Percentiles rank a stretch among this genome's conserved stretches.
These are phyloP conservation scores for Vanilla planifolia DNA, from an alignment of 106 monocot species.

Conservation along the genomic window DNA sequence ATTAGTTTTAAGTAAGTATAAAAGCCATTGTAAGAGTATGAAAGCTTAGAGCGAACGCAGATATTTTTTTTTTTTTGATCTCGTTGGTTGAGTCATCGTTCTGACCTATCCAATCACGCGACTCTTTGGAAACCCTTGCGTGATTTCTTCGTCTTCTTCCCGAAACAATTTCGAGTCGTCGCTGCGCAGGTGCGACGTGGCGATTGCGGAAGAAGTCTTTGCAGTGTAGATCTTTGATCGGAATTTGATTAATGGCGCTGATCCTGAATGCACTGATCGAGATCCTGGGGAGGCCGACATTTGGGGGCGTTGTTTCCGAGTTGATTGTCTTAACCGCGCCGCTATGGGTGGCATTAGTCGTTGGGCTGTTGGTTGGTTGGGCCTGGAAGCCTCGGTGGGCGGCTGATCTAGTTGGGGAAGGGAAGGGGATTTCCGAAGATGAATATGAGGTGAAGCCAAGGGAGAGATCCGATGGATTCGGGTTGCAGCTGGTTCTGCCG, in stretches of 20 bases:
- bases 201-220: not conserved
- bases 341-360: slow-evolving; percentile 45
- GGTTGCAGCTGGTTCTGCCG: slow-evolving; percentile 2
- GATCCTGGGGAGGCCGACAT: slow-evolving; percentile 29
- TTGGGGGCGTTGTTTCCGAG: slow-evolving; percentile 31
- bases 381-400: slow-evolving; percentile 69
- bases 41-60: too few species aligned
- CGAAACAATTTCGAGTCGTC: not conserved
- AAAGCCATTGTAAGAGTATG: too few species aligned
- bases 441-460: not conserved
- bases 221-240: not conserved
- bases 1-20: too few species aligned
- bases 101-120: not conserved
- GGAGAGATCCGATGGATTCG: not conserved
- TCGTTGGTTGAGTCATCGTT: too few species aligned
- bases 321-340: slow-evolving; percentile 41
- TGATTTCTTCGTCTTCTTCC: too few species aligned
- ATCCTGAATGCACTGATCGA: slow-evolving; percentile 38
- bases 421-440: not conserved
- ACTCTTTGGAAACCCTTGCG: too few species aligned
- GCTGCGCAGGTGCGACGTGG: not conserved
- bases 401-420: slow-evolving; percentile 7
- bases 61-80: too few species aligned
- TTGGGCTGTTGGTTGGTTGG: slow-evolving; percentile 69
- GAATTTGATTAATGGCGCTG: slow-evolving; percentile 42